Percentiles rank a stretch among this genome's conserved stretches.
phyloP scores from a whole-genome alignment of 1,139 yeast genomes.

The Lipomyces yarrowii region DNA sequence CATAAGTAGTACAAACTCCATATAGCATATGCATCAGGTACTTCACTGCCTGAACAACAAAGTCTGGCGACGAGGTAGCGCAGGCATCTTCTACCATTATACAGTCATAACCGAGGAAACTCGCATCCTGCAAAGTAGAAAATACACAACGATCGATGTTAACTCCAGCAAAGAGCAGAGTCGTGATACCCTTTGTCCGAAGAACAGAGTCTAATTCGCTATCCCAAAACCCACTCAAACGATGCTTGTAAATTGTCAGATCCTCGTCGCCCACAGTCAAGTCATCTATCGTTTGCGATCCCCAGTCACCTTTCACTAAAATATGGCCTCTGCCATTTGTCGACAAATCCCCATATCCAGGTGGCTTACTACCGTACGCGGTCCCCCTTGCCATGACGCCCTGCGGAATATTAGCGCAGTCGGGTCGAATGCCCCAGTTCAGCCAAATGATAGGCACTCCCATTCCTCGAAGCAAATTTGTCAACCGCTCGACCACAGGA shows the following conservation, averaged over 20 bases:
- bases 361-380: constrained; percentile 16
- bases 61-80: constrained; percentile 29
- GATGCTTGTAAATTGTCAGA: constrained; percentile 22
- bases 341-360: constrained; percentile 27
- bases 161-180: constrained; percentile 24
- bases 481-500: constrained; percentile 2
- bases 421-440: constrained; percentile 28
- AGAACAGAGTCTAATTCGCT: constrained; percentile 24
- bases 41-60: constrained; percentile 21
- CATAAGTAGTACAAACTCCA: constrained; percentile 21
- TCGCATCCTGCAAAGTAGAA: constrained; percentile 27
- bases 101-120: constrained; percentile 28
- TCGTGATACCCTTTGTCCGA: constrained; percentile 18
- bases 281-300: constrained; percentile 22
- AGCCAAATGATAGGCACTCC: constrained; percentile 25
- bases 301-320: constrained; percentile 24
- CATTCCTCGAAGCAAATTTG: neutral
- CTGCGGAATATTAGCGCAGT: constrained; percentile 21
- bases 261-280: constrained; percentile 21
- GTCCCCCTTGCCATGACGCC: constrained; percentile 21
- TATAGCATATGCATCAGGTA: constrained; percentile 21
- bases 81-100: constrained; percentile 28
- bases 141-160: constrained; percentile 28
- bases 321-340: constrained; percentile 19
- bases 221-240: constrained; percentile 29